Evolutionary conservation across 768 basidiomycete species (phyloP).

Genomic region (Auricularia heimuer): DNA sequence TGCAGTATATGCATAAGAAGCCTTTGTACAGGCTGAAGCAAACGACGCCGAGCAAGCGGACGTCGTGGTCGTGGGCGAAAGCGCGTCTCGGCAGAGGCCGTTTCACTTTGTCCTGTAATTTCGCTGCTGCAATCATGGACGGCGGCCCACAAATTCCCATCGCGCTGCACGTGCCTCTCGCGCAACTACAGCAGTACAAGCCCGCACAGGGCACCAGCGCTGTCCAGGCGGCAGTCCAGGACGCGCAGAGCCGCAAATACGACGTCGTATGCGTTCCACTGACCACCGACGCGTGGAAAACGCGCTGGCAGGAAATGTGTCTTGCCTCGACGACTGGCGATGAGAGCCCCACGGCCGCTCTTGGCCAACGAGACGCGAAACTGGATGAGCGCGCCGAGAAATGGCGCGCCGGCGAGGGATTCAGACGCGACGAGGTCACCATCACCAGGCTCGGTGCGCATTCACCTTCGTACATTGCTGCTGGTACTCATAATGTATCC

Average conservation of each 20-base stretch:
- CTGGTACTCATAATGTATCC: neutral
- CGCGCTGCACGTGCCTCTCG: conserved; percentile 15
- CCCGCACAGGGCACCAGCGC: neutral
- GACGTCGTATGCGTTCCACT: conserved; percentile 72
- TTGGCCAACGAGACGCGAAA: conserved; percentile 28
- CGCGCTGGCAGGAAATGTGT: conserved; percentile 86
- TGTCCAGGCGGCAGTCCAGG: conserved; percentile 10
- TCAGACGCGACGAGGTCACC: conserved; percentile 77
- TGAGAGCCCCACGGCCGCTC: conserved; percentile 12
- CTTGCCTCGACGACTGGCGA: conserved; percentile 41
- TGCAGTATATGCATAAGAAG: too few relatives aligned
- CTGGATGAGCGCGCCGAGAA: conserved; percentile 56
- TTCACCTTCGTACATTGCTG: neutral
- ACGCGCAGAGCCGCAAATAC: conserved; percentile 58
- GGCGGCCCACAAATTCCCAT: conserved; percentile 8
- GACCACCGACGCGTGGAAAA: conserved; percentile 80
- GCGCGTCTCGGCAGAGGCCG: too few relatives aligned
- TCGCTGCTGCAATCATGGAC: too few relatives aligned
- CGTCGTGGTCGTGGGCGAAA: too few relatives aligned
- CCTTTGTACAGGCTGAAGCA: too few relatives aligned
- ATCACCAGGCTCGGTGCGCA: conserved; percentile 45
- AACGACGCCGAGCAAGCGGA: too few relatives aligned
- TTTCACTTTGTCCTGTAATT: too few relatives aligned
- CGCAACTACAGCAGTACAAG: conserved; percentile 9
- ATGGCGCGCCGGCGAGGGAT: conserved; percentile 79